Percentiles rank a stretch among this genome's conserved stretches.
phyloP scores from a whole-genome alignment of 441 rosid species.

The Melastoma candidum region DNA sequence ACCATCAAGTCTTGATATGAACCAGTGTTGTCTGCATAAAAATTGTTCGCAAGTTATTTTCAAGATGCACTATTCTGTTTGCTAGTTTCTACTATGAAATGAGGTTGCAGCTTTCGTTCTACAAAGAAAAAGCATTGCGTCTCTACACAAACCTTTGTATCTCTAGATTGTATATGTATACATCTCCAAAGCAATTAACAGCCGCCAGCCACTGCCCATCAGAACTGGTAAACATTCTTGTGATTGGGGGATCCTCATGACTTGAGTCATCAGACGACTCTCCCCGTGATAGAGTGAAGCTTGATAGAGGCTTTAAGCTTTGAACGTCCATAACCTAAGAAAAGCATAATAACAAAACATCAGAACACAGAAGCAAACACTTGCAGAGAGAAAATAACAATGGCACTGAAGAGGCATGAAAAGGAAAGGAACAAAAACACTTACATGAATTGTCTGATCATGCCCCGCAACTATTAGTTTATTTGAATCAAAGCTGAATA shows the following conservation, averaged over 20 bases:
- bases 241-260: slow-evolving; percentile 75
- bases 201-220: slow-evolving; percentile 95
- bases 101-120: background rate
- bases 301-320: slow-evolving; percentile 47
- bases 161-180: slow-evolving; percentile 72
- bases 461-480: slow-evolving; percentile 68
- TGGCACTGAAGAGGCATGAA: background rate
- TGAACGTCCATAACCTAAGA: slow-evolving; percentile 52
- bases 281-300: slow-evolving; percentile 49
- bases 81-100: too few relatives aligned
- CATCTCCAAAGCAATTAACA: slow-evolving; percentile 82
- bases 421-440: slow-evolving; percentile 14
- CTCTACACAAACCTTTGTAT: slow-evolving; percentile 46
- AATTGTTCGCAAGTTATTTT: background rate
- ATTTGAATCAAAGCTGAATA: slow-evolving; percentile 67
- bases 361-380: background rate
- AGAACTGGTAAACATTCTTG: slow-evolving; percentile 70
- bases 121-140: background rate
- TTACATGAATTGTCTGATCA: slow-evolving; percentile 76
- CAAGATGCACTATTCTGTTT: background rate
- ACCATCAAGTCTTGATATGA: slow-evolving; percentile 82
- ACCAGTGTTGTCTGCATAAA: slow-evolving; percentile 88
- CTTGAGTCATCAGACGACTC: slow-evolving; percentile 35
- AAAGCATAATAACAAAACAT: background rate
- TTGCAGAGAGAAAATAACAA: too few relatives aligned